Base-by-base conservation (phyloP, 768 basidiomycete genomes). In the Ephemerocybe angulata region DNA sequence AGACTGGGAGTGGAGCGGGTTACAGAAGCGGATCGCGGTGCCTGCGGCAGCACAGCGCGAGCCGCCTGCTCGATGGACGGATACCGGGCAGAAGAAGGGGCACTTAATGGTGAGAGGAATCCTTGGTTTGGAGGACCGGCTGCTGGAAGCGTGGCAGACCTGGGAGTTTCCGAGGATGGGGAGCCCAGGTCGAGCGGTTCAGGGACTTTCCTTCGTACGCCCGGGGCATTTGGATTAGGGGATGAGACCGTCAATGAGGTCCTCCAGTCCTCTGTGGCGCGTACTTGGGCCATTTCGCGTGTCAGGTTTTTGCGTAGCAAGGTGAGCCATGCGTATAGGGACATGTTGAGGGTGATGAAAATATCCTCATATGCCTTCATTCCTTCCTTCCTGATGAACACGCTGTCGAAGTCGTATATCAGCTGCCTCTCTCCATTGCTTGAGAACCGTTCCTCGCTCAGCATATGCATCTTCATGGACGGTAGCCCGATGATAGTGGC, bases 271-370 rank as follows among this genome's bases (percentile, higher is more conserved):
- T 80, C 76, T 6, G 81, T 70, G 13, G 79, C 78, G 58, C 81
- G 79, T 1, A 82, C 84, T 63, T 88, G 87, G 22, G 89, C 87
- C 80, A 93, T 82, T 64, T 92, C 91, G 52, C 86, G 74, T 13
- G 84, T 76, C 60, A 91, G 71, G 56, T 83, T 88, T 68, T 89
- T 91, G 54, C 88, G 82, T 37, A 91, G 76, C 22, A 86, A 68
- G 1, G 87, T 89, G 42, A 93, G 79, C 88, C 89, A 91, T 8
- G 88, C 82, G 63, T 92, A 92, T 1, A 92, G 73, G 0, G 86
- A 79, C 63, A 91, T 83, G 71, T 93, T 93, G 59, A 93, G 75
- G 3, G 89, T 87, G 68, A 93, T 90, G 67, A 87, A 92, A 52
- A 93, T 90, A 60, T 90, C 87, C 60, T 90, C 86, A 28, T 78